phyloP scores from a whole-genome alignment of 441 rosid genomes.

The Hura crepitans region DNA sequence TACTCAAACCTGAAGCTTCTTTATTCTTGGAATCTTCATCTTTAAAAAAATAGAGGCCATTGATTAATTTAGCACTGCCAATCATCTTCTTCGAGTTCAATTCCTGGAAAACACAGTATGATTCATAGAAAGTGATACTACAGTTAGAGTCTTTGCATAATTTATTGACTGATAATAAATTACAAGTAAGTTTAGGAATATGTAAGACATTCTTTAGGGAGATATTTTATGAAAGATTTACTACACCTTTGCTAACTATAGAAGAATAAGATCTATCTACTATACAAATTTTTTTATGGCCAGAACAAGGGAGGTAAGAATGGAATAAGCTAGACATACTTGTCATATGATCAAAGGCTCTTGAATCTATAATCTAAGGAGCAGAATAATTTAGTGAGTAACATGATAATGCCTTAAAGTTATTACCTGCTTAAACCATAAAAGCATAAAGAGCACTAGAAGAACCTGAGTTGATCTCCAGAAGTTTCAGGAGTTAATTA shows the following conservation, averaged over 20 bases:
- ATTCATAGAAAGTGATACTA: no score
- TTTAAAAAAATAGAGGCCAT: neutral
- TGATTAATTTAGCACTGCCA: conserved; percentile 1
- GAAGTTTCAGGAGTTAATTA: neutral
- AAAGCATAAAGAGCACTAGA: conserved; percentile 3
- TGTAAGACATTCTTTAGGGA: neutral
- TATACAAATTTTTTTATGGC: no score
- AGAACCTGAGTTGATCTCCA: neutral
- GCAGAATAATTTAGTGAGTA: neutral
- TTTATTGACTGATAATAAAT: neutral
- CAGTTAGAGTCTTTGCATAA: conserved; percentile 1
- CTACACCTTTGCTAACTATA: neutral
- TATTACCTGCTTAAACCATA: neutral
- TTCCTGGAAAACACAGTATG: neutral
- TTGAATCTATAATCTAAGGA: neutral
- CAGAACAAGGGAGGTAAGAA: no score
- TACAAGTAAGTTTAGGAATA: neutral
- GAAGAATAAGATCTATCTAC: neutral
- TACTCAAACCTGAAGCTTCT: neutral
- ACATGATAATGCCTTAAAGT: neutral
- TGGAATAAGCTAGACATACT: no score
- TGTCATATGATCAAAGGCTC: neutral
- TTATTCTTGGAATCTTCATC: neutral
- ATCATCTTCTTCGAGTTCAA: neutral
- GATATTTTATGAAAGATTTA: neutral